These are phyloP conservation scores for Metschnikowia cerradonensis DNA, from an alignment of 805 yeast species.

Conservation along the genomic window DNA sequence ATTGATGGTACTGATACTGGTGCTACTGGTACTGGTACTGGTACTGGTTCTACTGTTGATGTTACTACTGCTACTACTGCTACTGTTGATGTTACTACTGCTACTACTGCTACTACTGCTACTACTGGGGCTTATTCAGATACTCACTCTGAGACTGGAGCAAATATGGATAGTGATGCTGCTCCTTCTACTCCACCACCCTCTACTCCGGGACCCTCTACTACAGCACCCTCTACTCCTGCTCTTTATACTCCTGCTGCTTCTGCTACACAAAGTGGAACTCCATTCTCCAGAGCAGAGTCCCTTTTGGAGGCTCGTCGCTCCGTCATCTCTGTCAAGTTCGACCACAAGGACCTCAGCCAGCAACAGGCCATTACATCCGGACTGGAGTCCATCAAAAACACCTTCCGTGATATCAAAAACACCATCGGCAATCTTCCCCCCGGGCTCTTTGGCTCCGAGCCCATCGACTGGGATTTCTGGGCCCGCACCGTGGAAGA, in stretches of 20 bases:
- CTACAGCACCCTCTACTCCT: too few species aligned
- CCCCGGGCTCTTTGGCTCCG: slow-evolving; percentile 14
- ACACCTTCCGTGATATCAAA: slow-evolving; percentile 45
- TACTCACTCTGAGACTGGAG: neutral
- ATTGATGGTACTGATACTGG: neutral
- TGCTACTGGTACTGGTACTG: too few species aligned
- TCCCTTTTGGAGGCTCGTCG: slow-evolving; percentile 54
- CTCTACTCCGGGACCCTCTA: too few species aligned
- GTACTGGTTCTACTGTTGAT: neutral
- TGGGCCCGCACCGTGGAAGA: slow-evolving; percentile 83
- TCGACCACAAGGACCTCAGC: slow-evolving; percentile 45
- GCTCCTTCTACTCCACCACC: too few species aligned
- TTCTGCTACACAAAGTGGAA: too few species aligned
- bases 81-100: neutral
- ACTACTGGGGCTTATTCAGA: neutral
- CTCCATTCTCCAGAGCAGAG: neutral
- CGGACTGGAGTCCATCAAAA: slow-evolving; percentile 37
- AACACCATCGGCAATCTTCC: slow-evolving; percentile 39
- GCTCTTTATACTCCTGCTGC: too few species aligned
- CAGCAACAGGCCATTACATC: slow-evolving; percentile 45
- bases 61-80: neutral
- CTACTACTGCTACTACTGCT: neutral
- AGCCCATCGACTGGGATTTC: slow-evolving; percentile 69
- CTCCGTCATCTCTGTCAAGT: slow-evolving; percentile 50
- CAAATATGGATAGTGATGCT: too few species aligned